Evolutionary conservation across 176 grass and related monocot species (phyloP), one percentile per base, ranked within the genome.

Genomic region (Lolium rigidum): DNA sequence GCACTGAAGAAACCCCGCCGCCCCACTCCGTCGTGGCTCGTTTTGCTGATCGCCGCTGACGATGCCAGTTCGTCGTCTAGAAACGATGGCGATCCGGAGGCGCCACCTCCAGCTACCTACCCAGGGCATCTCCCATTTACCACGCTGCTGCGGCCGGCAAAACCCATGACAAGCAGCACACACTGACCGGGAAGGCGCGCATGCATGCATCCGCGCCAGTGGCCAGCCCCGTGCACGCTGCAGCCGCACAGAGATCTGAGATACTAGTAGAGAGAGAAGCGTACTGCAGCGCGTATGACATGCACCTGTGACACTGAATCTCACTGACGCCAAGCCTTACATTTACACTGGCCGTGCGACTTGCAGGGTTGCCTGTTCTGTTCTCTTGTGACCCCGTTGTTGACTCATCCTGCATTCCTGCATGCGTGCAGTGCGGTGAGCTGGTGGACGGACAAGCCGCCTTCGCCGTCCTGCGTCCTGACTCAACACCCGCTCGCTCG

Each of bases 341-440:
- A 22, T 6, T 21, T 22, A n/a, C 20, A 44, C n/a, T 11, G 63
- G 56, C 70, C 65, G 82, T 73, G 44, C 5, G 31, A 35, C 31
- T 35, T 35, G 31, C 31, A 35, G 31, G 31, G 31, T 35, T 35
- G 31, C 31, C 31, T 35, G 31, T 35, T 35, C 28, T 15, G 41
- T 47, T n/a, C n/a, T n/a, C n/a, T n/a, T 60, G 79, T 78, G 79
- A 55, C 79, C 63, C 43, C 89, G 71, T 83, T 65, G 79, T 90
- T 87, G 89, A 83, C 80, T 80, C 89, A 10, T 84, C 85, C 31
- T 35, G 31, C 31, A 18, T 80, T 80, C 44, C 43, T 50, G 70
- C 70, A 47, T n/a, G n/a, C n/a, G n/a, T n/a, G n/a, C n/a, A n/a
- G n/a, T n/a, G n/a, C n/a, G n/a, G 39, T 0, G 38, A 28, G 2